phyloP scores from a whole-genome alignment of 2,329 filamentous ascomycete species.

The Trichophyton equinum region DNA sequence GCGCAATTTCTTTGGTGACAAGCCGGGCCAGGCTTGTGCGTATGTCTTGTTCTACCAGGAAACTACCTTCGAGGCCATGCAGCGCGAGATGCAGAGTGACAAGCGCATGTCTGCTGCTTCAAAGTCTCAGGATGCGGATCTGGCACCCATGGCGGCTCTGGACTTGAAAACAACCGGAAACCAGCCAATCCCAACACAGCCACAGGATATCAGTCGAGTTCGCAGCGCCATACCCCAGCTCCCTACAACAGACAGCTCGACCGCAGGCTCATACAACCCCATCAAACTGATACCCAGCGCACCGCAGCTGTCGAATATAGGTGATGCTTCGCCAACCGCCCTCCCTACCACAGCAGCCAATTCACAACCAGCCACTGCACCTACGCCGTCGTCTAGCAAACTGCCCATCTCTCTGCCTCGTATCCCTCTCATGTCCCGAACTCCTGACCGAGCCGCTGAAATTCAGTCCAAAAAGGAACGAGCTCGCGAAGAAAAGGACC shows the following conservation, averaged over 20 bases:
- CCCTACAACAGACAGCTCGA: constrained; percentile 8
- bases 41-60: constrained; percentile 98
- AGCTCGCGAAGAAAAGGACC: constrained; percentile 45
- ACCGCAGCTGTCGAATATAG: constrained; percentile 36
- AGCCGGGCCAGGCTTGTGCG: constrained; percentile 77
- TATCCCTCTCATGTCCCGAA: constrained; percentile 24
- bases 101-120: constrained; percentile 45
- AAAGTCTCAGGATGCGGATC: constrained; percentile 38
- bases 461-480: constrained; percentile 57
- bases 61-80: constrained; percentile 56
- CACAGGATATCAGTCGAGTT: constrained; percentile 27
- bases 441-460: constrained; percentile 36
- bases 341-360: constrained; percentile 6
- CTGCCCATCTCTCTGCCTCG: constrained; percentile 17
- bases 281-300: constrained; percentile 31
- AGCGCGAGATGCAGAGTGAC: constrained; percentile 63
- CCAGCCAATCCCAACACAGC: constrained; percentile 6
- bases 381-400: not conserved
- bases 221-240: constrained; percentile 28
- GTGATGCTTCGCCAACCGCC: constrained; percentile 15
- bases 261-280: constrained; percentile 21
- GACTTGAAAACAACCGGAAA: constrained; percentile 23
- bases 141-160: constrained; percentile 12
- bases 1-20: constrained; percentile 92
- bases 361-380: constrained; percentile 16